phyloP scores from a whole-genome alignment of 2,329 filamentous ascomycete species.

The Ramichloridium luteum region DNA sequence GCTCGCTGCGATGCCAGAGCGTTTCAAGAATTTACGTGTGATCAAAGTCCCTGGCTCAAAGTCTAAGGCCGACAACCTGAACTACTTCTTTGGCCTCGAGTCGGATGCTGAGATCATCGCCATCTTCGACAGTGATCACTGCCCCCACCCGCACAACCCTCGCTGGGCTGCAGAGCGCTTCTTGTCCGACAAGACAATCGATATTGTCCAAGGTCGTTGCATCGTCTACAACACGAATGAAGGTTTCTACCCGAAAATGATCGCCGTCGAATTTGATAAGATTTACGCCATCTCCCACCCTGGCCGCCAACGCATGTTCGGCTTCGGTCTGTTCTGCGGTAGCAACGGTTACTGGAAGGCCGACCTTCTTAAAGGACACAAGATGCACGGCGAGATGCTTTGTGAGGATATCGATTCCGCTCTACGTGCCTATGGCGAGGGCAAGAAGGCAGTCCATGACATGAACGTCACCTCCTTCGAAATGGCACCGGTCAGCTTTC shows the following conservation, averaged over 20 bases:
- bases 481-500: conserved; percentile 34
- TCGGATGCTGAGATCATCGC: conserved; percentile 36
- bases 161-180: conserved; percentile 39
- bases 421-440: conserved; percentile 33
- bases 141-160: conserved; percentile 37
- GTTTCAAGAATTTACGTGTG: conserved; percentile 31
- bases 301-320: conserved; percentile 35
- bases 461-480: conserved; percentile 39
- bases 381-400: conserved; percentile 40
- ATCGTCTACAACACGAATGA: conserved; percentile 37
- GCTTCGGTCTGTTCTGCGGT: conserved; percentile 38
- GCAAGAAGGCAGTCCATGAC: conserved; percentile 35
- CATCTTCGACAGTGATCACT: conserved; percentile 41
- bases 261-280: conserved; percentile 40
- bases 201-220: conserved; percentile 40
- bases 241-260: conserved; percentile 35
- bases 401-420: conserved; percentile 41
- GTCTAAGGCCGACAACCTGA: conserved; percentile 40
- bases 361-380: conserved; percentile 32
- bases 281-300: conserved; percentile 41
- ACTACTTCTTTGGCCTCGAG: conserved; percentile 35
- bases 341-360: conserved; percentile 40
- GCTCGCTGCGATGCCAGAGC: conserved; percentile 27
- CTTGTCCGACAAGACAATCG: conserved; percentile 29
- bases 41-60: conserved; percentile 38